Conservation (phyloP, 2,329 filamentous ascomycete species). For the Fusarium beomiforme region DNA sequence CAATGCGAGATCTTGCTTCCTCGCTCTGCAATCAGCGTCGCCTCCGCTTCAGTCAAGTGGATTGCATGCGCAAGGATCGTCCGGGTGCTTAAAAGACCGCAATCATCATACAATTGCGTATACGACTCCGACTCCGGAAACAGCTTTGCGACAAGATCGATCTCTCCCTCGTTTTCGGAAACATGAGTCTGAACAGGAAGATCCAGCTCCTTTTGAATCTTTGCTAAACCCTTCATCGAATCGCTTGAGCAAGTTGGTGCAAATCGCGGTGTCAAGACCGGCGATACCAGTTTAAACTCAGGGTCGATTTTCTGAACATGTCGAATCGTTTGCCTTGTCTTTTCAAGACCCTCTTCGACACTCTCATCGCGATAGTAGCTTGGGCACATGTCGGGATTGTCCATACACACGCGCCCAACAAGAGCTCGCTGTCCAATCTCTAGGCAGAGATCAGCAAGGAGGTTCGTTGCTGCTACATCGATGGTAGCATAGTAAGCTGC, state of each 20-base stretch:
- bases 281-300: slow-evolving; percentile 69
- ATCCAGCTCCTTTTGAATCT: slow-evolving; percentile 68
- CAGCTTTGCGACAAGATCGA: slow-evolving; percentile 73
- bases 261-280: slow-evolving; percentile 82
- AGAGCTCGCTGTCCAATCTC: slow-evolving; percentile 85
- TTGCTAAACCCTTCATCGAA: slow-evolving; percentile 71
- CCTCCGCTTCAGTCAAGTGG: slow-evolving; percentile 76
- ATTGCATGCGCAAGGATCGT: slow-evolving; percentile 90
- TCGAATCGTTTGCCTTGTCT: slow-evolving; percentile 68
- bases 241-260: slow-evolving; percentile 69
- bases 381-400: slow-evolving; percentile 72
- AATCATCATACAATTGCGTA: slow-evolving; percentile 79
- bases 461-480: slow-evolving; percentile 87
- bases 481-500: slow-evolving; percentile 95
- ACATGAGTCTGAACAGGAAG: slow-evolving; percentile 90
- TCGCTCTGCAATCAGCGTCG: slow-evolving; percentile 67
- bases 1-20: slow-evolving; percentile 82
- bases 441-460: slow-evolving; percentile 87
- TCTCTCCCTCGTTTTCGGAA: slow-evolving; percentile 81
- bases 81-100: slow-evolving; percentile 72
- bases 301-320: slow-evolving; percentile 78
- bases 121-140: slow-evolving; percentile 76
- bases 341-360: slow-evolving; percentile 63
- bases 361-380: slow-evolving; percentile 82
- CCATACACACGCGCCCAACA: slow-evolving; percentile 96